Base-by-base conservation (phyloP, 2,329 filamentous ascomycete species). In the Aspergillus japonicus region DNA sequence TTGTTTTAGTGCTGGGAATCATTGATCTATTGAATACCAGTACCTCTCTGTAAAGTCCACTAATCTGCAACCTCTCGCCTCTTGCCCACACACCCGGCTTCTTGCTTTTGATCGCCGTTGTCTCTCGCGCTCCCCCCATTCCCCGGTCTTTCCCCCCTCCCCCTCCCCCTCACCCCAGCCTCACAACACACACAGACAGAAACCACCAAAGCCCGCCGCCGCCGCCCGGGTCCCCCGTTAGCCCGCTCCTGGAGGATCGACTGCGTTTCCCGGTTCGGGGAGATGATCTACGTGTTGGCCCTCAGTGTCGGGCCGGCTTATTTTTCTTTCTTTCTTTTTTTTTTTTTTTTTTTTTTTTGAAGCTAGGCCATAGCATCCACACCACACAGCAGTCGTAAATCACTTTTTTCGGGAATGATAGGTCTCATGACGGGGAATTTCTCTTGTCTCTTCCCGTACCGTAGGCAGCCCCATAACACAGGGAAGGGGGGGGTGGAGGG, bases 241-340 rank as follows among this genome's bases (percentile, higher is more conserved):
- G 39, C 39, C 39, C 39, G 39, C 39, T 19, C 16, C 16, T 44
- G 14, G 14, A 44, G 14, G 39, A 44, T 44, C 39, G 19, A 19
- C 39, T 44, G 16, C 16, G 39, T 44, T 29, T 47, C 52, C 35
- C 39, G 52, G 47, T 55, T 47, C 11, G 42, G 39, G 26, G n/a
- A 8, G 24, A 47, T 54, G 52, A 54, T 54, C 52, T 47, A 42
- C 52, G 26, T 47, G 42, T 35, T 35, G 53, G 53, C 53, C 33
- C 44, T 55, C 53, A 47, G 26, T 48, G 53, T 33, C 53, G 53
- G 52, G 24, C 39, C 52, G 42, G 42, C 52, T 26, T 44, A n/a
- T 24, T 29, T 21, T 26, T 42, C 21, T 21, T 21, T 21, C 2
- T 21, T 21, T 21, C 2, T 21, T 21, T 21, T 21, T 21, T 21